Conservation (phyloP, 352 stramenopile genomes). For the Lagenidium giganteum region DNA sequence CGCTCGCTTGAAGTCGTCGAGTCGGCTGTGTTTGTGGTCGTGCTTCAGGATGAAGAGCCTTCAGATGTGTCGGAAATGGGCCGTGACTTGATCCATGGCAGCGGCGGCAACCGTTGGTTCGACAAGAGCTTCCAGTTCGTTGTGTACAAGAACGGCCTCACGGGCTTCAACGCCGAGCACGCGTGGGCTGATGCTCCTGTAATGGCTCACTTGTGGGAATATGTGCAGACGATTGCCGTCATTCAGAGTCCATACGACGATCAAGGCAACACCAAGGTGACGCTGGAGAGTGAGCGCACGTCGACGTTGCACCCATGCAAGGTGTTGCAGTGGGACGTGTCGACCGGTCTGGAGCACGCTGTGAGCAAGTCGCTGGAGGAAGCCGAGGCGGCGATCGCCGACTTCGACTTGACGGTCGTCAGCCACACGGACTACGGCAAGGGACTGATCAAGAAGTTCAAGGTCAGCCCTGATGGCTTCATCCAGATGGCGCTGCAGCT, state of each 20-base stretch:
- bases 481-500: conserved; percentile 95
- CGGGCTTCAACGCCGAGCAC: conserved; percentile 91
- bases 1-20: conserved; percentile 56
- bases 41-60: conserved; percentile 45
- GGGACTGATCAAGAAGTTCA: conserved; percentile 80
- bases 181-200: conserved; percentile 84
- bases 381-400: conserved; percentile 50
- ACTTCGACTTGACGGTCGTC: conserved; percentile 87
- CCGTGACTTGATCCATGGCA: conserved; percentile 70
- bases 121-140: conserved; percentile 96
- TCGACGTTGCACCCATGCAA: conserved; percentile 35
- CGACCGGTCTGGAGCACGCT: conserved; percentile 28
- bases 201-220: conserved; percentile 74
- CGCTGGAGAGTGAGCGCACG: conserved; percentile 23
- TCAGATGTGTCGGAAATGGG: conserved; percentile 51
- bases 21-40: conserved; percentile 64
- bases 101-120: conserved; percentile 92
- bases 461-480: conserved; percentile 92
- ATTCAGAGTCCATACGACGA: conserved; percentile 41
- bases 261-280: conserved; percentile 24
- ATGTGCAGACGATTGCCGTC: conserved; percentile 49
- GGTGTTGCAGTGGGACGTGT: conserved; percentile 45
- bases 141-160: conserved; percentile 90
- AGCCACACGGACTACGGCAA: conserved; percentile 84
- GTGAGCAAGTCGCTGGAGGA: conserved; percentile 38